These are phyloP conservation scores for Debaryomyces tyrocola DNA, from an alignment of 805 yeast genomes.

Conservation along the genomic window DNA sequence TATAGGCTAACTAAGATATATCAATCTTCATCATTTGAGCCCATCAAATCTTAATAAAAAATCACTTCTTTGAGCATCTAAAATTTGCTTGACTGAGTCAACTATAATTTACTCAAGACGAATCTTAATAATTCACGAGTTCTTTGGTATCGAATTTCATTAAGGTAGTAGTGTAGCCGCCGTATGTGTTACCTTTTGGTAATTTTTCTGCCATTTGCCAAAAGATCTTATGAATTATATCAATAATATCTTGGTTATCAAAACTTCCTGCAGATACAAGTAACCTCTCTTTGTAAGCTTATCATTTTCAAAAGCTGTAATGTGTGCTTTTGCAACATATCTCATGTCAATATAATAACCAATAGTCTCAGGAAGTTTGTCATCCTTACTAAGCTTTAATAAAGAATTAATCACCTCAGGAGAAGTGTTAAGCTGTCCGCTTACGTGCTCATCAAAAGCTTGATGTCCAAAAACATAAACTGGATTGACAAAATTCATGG, in stretches of 20 bases:
- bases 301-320: constrained; percentile 42
- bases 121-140: too few relatives aligned
- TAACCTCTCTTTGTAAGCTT: constrained; percentile 37
- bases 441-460: constrained; percentile 16
- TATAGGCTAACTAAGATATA: too few relatives aligned
- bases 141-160: too few relatives aligned
- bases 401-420: constrained; percentile 29
- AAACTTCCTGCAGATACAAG: constrained; percentile 14
- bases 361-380: constrained; percentile 1
- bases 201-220: too few relatives aligned
- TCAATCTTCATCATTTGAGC: too few relatives aligned
- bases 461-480: constrained; percentile 25
- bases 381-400: constrained; percentile 14
- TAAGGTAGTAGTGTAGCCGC: too few relatives aligned
- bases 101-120: too few relatives aligned
- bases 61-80: too few relatives aligned
- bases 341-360: constrained; percentile 52
- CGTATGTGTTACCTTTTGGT: too few relatives aligned
- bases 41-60: too few relatives aligned
- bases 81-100: too few relatives aligned
- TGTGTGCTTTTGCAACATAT: constrained; percentile 62
- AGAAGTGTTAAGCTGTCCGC: constrained; percentile 36
- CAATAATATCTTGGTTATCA: constrained; percentile 17
- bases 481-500: constrained; percentile 31
- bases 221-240: constrained; percentile 19